Conservation (phyloP, 352 stramenopile species). For the Phytophthora europaea region DNA sequence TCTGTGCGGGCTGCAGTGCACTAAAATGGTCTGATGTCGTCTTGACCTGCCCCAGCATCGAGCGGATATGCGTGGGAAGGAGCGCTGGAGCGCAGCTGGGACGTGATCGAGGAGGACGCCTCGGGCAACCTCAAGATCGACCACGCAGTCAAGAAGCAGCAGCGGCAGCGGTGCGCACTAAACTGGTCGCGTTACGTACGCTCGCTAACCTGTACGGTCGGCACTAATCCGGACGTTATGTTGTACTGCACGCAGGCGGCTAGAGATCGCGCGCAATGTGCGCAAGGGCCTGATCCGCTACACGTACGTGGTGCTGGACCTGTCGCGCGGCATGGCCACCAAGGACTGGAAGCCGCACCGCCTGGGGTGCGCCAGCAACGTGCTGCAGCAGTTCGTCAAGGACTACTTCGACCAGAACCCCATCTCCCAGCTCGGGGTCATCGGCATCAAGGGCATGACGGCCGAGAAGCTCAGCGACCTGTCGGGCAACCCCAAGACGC, state of each 20-base stretch:
- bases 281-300: slow-evolving; percentile 90
- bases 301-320: slow-evolving; percentile 86
- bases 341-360: slow-evolving; percentile 92
- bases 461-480: slow-evolving; percentile 93
- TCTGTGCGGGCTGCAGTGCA: neutral
- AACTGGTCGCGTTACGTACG: neutral
- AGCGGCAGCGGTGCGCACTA: slow-evolving; percentile 70
- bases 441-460: slow-evolving; percentile 91
- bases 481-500: slow-evolving; percentile 88
- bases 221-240: neutral
- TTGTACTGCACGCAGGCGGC: slow-evolving; percentile 39
- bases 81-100: slow-evolving; percentile 86
- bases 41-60: slow-evolving; percentile 8
- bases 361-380: slow-evolving; percentile 67
- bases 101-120: slow-evolving; percentile 89
- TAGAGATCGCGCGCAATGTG: slow-evolving; percentile 88
- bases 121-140: slow-evolving; percentile 85
- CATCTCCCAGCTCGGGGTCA: slow-evolving; percentile 92
- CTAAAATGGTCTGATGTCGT: slow-evolving; percentile 9
- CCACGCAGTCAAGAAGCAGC: slow-evolving; percentile 66
- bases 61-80: slow-evolving; percentile 89
- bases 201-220: neutral
- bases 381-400: slow-evolving; percentile 88
- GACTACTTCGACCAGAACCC: slow-evolving; percentile 97
- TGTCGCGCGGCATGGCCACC: slow-evolving; percentile 86